These are phyloP conservation scores for Goffeauzyma gilvescens DNA, from an alignment of 768 basidiomycete genomes.

Conservation along the genomic window DNA sequence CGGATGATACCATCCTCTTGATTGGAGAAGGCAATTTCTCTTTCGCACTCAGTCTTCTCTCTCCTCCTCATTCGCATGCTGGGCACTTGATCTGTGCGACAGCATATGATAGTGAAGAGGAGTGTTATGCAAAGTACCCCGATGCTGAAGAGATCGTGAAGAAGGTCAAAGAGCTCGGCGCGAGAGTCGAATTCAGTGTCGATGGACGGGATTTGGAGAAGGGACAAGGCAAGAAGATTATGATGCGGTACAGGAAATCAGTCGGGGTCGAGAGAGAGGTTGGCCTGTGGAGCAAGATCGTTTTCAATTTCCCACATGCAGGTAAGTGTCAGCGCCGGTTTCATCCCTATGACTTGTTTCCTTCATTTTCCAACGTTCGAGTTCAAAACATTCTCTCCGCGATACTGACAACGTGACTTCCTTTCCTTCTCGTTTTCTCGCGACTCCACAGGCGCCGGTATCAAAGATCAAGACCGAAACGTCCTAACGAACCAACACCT, in stretches of 20 bases:
- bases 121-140: slow-evolving; percentile 66
- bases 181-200: slow-evolving; percentile 54
- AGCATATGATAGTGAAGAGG: slow-evolving; percentile 58
- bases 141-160: slow-evolving; percentile 43
- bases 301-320: slow-evolving; percentile 94
- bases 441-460: slow-evolving; percentile 39
- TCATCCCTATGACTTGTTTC: slow-evolving; percentile 1
- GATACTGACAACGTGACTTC: background rate
- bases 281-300: slow-evolving; percentile 50
- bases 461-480: slow-evolving; percentile 82
- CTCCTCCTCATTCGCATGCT: slow-evolving; percentile 39
- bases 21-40: slow-evolving; percentile 91
- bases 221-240: slow-evolving; percentile 16
- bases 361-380: slow-evolving; percentile 27
- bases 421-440: too few species aligned
- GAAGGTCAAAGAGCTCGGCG: slow-evolving; percentile 43
- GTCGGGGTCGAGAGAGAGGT: slow-evolving; percentile 2
- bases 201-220: slow-evolving; percentile 67
- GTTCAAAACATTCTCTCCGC: slow-evolving; percentile 29
- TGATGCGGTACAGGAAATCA: background rate
- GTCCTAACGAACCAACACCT: slow-evolving; percentile 73
- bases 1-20: slow-evolving; percentile 37
- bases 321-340: slow-evolving; percentile 38
- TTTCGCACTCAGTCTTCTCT: slow-evolving; percentile 56
- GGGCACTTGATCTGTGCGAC: slow-evolving; percentile 62